Evolutionary conservation across 2,329 filamentous ascomycete genomes (phyloP).

Genomic region (Paramyrothecium sp.): DNA sequence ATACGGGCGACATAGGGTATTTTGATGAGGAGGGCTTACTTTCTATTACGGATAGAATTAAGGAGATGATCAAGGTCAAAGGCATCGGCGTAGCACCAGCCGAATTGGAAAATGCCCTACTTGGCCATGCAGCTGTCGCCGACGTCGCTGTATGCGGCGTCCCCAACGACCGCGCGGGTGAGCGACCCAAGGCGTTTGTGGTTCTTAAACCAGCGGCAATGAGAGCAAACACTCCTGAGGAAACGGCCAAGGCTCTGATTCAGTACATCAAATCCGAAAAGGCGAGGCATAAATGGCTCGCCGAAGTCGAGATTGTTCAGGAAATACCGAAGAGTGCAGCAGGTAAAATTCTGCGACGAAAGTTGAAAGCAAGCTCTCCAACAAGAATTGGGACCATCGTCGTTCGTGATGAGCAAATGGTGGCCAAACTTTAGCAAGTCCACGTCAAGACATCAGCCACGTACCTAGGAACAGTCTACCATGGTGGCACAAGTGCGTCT

Average conservation of each 20-base stretch:
- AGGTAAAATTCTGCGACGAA: no score
- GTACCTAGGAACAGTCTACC: no score
- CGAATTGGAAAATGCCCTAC: constrained; percentile 61
- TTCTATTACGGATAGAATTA: constrained; percentile 60
- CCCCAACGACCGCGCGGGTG: constrained; percentile 52
- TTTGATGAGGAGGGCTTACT: constrained; percentile 56
- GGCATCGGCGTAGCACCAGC: constrained; percentile 62
- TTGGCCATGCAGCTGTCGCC: constrained; percentile 54
- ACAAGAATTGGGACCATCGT: no score
- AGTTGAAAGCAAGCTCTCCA: no score
- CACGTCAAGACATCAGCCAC: no score
- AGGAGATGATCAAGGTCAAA: constrained; percentile 69
- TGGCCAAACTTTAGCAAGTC: no score
- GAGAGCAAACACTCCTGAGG: constrained; percentile 30
- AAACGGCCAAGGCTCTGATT: constrained; percentile 16
- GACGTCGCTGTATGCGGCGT: constrained; percentile 57
- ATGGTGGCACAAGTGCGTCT: no score
- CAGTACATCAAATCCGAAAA: constrained; percentile 52
- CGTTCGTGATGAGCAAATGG: no score
- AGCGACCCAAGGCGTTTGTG: constrained; percentile 57
- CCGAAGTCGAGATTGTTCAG: constrained; percentile 47
- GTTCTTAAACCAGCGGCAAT: constrained; percentile 35
- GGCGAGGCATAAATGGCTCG: constrained; percentile 54
- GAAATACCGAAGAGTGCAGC: constrained; percentile 60
- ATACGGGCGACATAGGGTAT: constrained; percentile 57